These are phyloP conservation scores for Phytopythium chamaehyphon DNA, from an alignment of 352 stramenopile species.

Conservation along the genomic window DNA sequence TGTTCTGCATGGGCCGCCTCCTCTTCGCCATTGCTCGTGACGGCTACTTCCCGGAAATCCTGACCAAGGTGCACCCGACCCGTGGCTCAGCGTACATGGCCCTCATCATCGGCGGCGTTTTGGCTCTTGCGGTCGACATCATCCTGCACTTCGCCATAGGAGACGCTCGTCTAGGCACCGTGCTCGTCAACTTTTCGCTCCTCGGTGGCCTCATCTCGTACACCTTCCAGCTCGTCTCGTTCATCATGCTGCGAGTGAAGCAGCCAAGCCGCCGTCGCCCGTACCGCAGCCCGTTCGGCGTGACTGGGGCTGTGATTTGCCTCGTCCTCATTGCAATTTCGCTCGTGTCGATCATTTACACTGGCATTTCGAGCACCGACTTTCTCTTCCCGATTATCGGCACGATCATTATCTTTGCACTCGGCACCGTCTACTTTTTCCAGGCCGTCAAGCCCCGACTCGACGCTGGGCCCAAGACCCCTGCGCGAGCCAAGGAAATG, in stretches of 20 bases:
- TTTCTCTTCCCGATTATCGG: constrained; percentile 53
- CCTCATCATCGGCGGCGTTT: constrained; percentile 36
- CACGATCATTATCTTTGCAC: constrained; percentile 33
- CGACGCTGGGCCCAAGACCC: constrained; percentile 15
- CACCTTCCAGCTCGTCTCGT: constrained; percentile 54
- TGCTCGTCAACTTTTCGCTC: constrained; percentile 56
- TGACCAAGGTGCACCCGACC: constrained; percentile 36
- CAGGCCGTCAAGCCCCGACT: constrained; percentile 32
- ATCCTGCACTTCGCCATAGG: constrained; percentile 52
- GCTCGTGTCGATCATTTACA: constrained; percentile 54
- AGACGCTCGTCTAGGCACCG: constrained; percentile 42
- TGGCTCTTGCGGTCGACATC: constrained; percentile 33
- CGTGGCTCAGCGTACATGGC: constrained; percentile 38
- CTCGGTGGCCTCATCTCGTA: constrained; percentile 56
- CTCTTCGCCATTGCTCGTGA: constrained; percentile 56
- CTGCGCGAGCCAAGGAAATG: constrained; percentile 24
- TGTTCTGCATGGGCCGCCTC: constrained; percentile 64
- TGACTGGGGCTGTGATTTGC: constrained; percentile 33
- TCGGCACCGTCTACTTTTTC: constrained; percentile 42
- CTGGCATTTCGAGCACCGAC: constrained; percentile 35
- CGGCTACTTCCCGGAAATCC: constrained; percentile 41
- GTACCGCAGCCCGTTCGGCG: constrained; percentile 47
- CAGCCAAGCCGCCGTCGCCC: constrained; percentile 43
- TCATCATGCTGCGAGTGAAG: constrained; percentile 43
- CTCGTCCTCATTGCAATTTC: constrained; percentile 34